Evolutionary conservation across 805 yeast genomes (phyloP).

Genomic region (Hanseniaspora clermontiae): DNA sequence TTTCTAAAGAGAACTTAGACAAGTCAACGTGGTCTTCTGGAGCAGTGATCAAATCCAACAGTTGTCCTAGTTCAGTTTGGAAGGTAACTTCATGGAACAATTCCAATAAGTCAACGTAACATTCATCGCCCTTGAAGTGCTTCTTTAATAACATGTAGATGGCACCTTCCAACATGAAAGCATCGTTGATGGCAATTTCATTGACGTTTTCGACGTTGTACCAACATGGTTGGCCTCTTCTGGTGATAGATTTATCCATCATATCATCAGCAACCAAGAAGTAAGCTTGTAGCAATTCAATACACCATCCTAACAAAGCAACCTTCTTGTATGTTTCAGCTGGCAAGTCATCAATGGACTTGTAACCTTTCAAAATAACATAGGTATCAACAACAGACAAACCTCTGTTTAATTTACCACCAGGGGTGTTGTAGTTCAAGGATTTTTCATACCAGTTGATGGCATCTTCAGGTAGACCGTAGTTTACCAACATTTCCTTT

Average conservation of each 20-base stretch:
- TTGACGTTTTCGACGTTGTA: conserved; percentile 68
- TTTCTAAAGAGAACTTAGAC: conserved; percentile 68
- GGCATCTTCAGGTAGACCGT: conserved; percentile 80
- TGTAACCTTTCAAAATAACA: conserved; percentile 57
- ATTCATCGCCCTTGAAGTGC: conserved; percentile 68
- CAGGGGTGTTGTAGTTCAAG: conserved; percentile 79
- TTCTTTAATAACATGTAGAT: conserved; percentile 80
- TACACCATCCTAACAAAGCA: conserved; percentile 87
- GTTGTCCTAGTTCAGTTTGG: conserved; percentile 95
- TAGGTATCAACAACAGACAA: conserved; percentile 89
- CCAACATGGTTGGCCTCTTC: conserved; percentile 99
- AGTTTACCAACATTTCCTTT: conserved; percentile 42
- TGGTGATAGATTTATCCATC: conserved; percentile 92
- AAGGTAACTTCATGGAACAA: conserved; percentile 94
- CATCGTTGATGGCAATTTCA: conserved; percentile 90
- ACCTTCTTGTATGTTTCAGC: conserved; percentile 67
- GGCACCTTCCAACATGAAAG: conserved; percentile 92
- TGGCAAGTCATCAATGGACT: conserved; percentile 43
- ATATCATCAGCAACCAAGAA: conserved; percentile 96
- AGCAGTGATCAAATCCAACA: conserved; percentile 88
- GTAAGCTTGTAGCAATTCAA: conserved; percentile 89
- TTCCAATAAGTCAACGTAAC: conserved; percentile 82
- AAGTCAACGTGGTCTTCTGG: conserved; percentile 92
- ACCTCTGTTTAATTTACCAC: conserved; percentile 95
- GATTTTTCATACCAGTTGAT: conserved; percentile 67